These are phyloP conservation scores for Melaleuca alternifolia DNA, from an alignment of 345 rosid genomes.

Conservation along the genomic window DNA sequence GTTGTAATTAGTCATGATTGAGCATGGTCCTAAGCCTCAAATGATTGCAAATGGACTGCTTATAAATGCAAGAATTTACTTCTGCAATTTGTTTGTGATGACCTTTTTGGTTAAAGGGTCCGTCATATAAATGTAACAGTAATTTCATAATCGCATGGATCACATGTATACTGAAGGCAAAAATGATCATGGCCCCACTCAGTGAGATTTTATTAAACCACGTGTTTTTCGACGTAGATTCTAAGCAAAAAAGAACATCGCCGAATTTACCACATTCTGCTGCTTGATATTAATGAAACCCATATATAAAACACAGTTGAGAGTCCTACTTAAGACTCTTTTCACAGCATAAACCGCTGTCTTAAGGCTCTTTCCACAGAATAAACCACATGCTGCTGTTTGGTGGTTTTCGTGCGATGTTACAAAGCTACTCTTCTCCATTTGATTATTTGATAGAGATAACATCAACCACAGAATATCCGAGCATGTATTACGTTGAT, in stretches of 20 bases:
- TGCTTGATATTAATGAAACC: neutral
- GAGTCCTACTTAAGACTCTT: neutral
- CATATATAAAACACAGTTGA: neutral
- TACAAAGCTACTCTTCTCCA: neutral
- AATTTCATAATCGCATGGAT: neutral
- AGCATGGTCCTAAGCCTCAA: fast-evolving
- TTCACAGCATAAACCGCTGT: neutral
- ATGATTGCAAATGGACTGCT: fast-evolving
- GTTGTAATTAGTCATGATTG: neutral
- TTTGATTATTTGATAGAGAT: neutral
- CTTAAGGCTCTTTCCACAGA: neutral
- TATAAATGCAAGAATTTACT: neutral
- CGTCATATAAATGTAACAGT: neutral
- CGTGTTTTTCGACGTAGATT: fast-evolving
- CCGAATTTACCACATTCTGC: neutral
- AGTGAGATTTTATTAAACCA: neutral
- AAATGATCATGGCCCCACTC: fast-evolving
- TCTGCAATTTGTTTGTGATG: fast-evolving
- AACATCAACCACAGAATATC: neutral
- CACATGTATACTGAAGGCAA: neutral
- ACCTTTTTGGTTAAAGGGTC: neutral
- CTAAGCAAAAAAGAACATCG: fast-evolving
- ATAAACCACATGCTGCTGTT: neutral
- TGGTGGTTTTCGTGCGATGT: neutral
- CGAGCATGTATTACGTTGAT: neutral